phyloP scores from a whole-genome alignment of 2,329 filamentous ascomycete species.

The Cordyceps tenuipes region DNA sequence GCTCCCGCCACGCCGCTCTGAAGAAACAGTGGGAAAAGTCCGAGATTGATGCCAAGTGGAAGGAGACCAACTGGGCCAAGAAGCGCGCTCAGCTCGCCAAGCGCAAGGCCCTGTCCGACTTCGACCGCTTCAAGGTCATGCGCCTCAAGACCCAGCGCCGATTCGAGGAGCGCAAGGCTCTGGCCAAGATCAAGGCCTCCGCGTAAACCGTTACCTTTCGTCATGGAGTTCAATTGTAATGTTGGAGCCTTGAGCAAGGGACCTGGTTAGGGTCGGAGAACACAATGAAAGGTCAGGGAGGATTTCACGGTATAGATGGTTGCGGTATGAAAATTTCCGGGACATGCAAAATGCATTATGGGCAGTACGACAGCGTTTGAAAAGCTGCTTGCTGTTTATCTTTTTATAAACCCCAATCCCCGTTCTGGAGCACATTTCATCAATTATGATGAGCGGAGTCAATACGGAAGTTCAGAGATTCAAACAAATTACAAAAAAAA shows the following conservation, averaged over 20 bases:
- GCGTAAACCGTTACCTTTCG: constrained; percentile 48
- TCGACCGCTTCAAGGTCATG: constrained; percentile 99
- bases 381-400: constrained; percentile 45
- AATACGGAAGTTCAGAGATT: constrained; percentile 51
- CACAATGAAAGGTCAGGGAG: constrained; percentile 15
- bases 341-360: constrained; percentile 26
- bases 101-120: constrained; percentile 90
- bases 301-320: constrained; percentile 14
- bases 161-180: constrained; percentile 94
- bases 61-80: constrained; percentile 88
- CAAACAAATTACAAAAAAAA: constrained; percentile 29
- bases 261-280: constrained; percentile 23
- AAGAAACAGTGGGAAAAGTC: constrained; percentile 86
- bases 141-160: constrained; percentile 98
- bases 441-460: constrained; percentile 55
- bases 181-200: constrained; percentile 83
- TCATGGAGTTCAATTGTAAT: constrained; percentile 14
- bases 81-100: constrained; percentile 77
- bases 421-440: constrained; percentile 50
- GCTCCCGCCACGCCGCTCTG: constrained; percentile 71
- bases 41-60: constrained; percentile 90
- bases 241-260: constrained; percentile 18
- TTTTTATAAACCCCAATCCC: constrained; percentile 36
- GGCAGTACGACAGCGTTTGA: constrained; percentile 20
- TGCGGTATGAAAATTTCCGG: constrained; percentile 22